phyloP scores from a whole-genome alignment of 495 filamentous ascomycete species.

The Penicillium bovifimosum region DNA sequence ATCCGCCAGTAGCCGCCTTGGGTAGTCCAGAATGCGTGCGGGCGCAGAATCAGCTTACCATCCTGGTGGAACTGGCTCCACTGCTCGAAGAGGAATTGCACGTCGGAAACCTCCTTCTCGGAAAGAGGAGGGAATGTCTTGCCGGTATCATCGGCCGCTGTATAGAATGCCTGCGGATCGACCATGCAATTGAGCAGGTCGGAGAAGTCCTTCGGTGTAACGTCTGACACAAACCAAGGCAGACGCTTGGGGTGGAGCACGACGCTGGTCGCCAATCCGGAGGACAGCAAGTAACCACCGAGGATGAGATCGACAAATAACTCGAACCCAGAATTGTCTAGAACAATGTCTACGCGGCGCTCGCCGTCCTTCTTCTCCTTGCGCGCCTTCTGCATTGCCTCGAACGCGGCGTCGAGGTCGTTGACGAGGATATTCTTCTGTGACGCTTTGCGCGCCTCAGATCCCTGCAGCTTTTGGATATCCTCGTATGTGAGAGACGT shows the following conservation, averaged over 20 bases:
- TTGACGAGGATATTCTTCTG: constrained; percentile 89
- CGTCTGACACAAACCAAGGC: constrained; percentile 97
- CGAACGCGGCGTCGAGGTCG: constrained; percentile 69
- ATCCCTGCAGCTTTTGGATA: constrained; percentile 91
- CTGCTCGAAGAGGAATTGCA: constrained; percentile 71
- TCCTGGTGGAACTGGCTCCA: constrained; percentile 77
- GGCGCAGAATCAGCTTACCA: constrained; percentile 71
- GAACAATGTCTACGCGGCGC: constrained; percentile 79
- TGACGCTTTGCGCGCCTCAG: constrained; percentile 71
- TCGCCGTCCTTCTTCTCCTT: constrained; percentile 48
- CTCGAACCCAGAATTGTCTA: constrained; percentile 97
- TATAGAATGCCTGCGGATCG: constrained; percentile 71
- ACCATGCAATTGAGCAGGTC: constrained; percentile 72
- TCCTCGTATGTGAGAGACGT: constrained; percentile 90
- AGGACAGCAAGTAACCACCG: constrained; percentile 77
- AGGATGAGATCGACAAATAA: constrained; percentile 90
- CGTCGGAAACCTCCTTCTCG: constrained; percentile 59
- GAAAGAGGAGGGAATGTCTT: constrained; percentile 53
- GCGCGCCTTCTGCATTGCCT: constrained; percentile 57
- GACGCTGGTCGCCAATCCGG: constrained; percentile 76
- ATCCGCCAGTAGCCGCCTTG: constrained; percentile 82
- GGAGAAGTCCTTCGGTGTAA: constrained; percentile 76
- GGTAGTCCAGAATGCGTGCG: constrained; percentile 87
- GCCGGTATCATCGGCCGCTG: constrained; percentile 60
- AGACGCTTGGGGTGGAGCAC: constrained; percentile 92